A percentile compares a stretch with the other conserved stretches of the same genome.
These are phyloP conservation scores for Chalaropsis thielavioides DNA, from an alignment of 2,329 filamentous ascomycete species.

Conservation along the genomic window DNA sequence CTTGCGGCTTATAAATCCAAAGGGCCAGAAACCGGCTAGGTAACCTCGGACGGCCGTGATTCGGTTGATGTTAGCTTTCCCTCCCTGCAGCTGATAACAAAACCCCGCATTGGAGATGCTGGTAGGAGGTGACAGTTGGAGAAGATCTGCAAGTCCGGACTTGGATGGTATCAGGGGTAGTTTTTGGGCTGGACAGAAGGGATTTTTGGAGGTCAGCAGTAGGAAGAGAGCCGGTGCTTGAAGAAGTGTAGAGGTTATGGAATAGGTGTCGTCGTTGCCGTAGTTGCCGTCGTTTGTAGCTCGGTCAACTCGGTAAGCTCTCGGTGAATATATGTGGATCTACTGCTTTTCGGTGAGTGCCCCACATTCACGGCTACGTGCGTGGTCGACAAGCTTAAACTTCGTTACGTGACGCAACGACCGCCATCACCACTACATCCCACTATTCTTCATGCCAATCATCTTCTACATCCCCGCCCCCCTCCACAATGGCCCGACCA, in stretches of 20 bases:
- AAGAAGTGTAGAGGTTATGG: no score
- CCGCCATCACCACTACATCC: not conserved
- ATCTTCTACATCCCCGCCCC: not conserved
- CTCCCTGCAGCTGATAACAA: not conserved
- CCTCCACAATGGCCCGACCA: constrained; percentile 33
- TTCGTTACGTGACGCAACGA: not conserved
- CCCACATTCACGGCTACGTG: not conserved
- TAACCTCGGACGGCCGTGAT: no score
- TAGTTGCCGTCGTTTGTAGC: no score
- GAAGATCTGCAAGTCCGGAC: not conserved
- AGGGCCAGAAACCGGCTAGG: no score
- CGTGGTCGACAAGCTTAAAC: not conserved
- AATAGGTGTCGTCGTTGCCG: no score
- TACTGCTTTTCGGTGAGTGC: not conserved
- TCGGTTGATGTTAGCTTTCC: not conserved
- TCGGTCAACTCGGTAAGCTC: not conserved
- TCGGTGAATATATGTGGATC: not conserved
- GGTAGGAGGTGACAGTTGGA: not conserved
- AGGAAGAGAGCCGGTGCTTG: no score
- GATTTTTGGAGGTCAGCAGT: not conserved
- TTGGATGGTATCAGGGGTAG: not conserved
- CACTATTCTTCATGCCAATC: not conserved
- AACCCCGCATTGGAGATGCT: constrained; percentile 2
- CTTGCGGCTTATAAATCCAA: not conserved
- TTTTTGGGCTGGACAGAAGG: not conserved